phyloP scores from a whole-genome alignment of 2,329 filamentous ascomycete species.

The Xylariaceae sp. region DNA sequence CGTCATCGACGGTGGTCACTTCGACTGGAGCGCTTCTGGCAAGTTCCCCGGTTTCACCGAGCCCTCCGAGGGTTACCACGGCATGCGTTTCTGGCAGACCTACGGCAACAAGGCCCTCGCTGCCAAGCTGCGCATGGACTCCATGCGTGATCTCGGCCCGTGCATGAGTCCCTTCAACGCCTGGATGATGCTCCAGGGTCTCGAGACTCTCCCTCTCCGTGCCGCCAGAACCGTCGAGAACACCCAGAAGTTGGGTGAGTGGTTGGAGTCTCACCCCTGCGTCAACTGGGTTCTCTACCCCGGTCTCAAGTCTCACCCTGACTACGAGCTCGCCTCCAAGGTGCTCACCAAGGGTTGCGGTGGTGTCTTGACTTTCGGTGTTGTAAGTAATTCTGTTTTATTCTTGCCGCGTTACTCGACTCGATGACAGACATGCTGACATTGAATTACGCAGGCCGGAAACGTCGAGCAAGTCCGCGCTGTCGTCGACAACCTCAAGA shows the following conservation, averaged over 20 bases:
- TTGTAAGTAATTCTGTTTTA: slow-evolving; percentile 43
- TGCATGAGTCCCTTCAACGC: slow-evolving; percentile 67
- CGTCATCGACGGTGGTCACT: slow-evolving; percentile 63
- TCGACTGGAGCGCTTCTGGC: slow-evolving; percentile 64
- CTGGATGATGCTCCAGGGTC: slow-evolving; percentile 63
- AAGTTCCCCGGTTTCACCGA: slow-evolving; percentile 68
- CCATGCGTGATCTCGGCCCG: slow-evolving; percentile 62
- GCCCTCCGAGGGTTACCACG: slow-evolving; percentile 63
- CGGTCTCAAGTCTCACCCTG: slow-evolving; percentile 59
- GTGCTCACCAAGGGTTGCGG: slow-evolving; percentile 64
- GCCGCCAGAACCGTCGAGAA: slow-evolving; percentile 63
- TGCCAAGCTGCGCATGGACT: slow-evolving; percentile 64
- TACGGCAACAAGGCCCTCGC: slow-evolving; percentile 61
- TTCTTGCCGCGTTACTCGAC: neutral
- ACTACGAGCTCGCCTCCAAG: slow-evolving; percentile 61
- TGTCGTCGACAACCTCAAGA: slow-evolving; percentile 68
- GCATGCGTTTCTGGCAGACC: slow-evolving; percentile 65
- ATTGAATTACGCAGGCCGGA: slow-evolving; percentile 28
- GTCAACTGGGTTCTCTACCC: slow-evolving; percentile 70
- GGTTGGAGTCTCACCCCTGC: slow-evolving; percentile 62
- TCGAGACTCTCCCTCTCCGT: slow-evolving; percentile 64
- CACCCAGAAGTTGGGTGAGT: slow-evolving; percentile 58
- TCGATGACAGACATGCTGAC: slow-evolving; percentile 28
- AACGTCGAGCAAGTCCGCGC: slow-evolving; percentile 33
- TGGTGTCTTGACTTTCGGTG: slow-evolving; percentile 66